These are phyloP conservation scores for Diophrys appendiculata DNA, from an alignment of 73 alveolate species.

Conservation along the genomic window DNA sequence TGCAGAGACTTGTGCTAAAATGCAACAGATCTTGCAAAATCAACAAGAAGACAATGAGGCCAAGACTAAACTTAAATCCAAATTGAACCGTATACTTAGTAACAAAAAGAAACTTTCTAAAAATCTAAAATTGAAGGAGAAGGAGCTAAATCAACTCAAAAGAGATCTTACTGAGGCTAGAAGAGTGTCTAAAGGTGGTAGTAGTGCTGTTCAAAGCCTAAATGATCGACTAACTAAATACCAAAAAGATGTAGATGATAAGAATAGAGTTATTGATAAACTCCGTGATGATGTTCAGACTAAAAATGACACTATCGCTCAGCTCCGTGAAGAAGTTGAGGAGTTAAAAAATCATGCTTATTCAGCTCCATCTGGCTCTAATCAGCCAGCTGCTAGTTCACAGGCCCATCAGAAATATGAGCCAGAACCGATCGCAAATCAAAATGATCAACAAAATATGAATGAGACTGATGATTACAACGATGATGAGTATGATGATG, in stretches of 20 bases:
- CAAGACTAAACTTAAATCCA: conserved; percentile 9
- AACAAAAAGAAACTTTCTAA: conserved; percentile 27
- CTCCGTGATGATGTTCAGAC: not conserved
- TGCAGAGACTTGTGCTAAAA: conserved; percentile 39
- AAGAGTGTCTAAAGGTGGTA: not conserved
- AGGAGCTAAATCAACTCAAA: conserved; percentile 23
- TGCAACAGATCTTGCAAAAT: conserved; percentile 38
- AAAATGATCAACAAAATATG: conserved; percentile 1
- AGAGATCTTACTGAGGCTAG: conserved; percentile 14
- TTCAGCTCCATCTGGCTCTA: not conserved
- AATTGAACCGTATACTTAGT: conserved; percentile 1
- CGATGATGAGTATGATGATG: conserved; percentile 10
- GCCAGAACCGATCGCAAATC: not conserved
- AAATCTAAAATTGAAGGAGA: conserved; percentile 21
- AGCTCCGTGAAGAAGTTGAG: not conserved
- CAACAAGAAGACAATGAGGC: conserved; percentile 42
- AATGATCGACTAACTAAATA: not conserved
- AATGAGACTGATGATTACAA: not conserved
- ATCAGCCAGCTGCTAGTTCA: conserved; percentile 8
- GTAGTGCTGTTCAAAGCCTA: not conserved
- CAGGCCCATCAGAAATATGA: no score
- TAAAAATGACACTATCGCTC: not conserved
- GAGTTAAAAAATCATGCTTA: not conserved
- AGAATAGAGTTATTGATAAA: not conserved
- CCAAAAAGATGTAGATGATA: conserved; percentile 16